These are phyloP conservation scores for Paramecium caudatum DNA, from an alignment of 73 alveolate genomes.

Conservation along the genomic window DNA sequence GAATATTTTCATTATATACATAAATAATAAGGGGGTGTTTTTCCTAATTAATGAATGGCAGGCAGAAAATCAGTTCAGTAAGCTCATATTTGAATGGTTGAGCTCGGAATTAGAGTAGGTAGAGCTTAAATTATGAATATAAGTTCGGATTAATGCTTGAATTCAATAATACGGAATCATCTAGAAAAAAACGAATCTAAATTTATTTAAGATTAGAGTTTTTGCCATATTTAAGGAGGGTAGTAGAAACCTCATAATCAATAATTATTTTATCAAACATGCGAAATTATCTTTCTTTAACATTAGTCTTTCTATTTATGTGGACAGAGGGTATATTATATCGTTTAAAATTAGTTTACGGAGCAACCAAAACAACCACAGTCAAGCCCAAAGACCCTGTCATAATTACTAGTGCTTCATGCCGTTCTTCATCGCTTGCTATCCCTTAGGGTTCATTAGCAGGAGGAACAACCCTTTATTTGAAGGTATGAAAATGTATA, in stretches of 20 bases:
- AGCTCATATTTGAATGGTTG: no score
- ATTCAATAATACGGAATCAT: background rate
- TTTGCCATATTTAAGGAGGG: conserved; percentile 40
- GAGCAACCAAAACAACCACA: background rate
- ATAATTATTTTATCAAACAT: conserved; percentile 24
- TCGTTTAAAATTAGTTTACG: background rate
- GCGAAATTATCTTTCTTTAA: conserved; percentile 34
- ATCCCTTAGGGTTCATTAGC: conserved; percentile 31
- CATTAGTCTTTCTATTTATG: conserved; percentile 11
- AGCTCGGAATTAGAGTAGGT: no score
- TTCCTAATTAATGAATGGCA: no score
- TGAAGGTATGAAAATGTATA: conserved; percentile 3
- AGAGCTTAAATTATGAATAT: no score
- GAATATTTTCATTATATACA: conserved; percentile 26
- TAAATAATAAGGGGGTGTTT: background rate
- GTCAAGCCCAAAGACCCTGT: background rate
- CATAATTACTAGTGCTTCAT: conserved; percentile 26
- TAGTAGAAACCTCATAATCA: conserved; percentile 18
- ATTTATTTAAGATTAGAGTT: conserved; percentile 11
- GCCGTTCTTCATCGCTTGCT: conserved; percentile 29
- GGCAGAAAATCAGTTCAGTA: no score
- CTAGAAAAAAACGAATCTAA: conserved; percentile 58
- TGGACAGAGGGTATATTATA: conserved; percentile 13
- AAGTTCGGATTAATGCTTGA: no score
- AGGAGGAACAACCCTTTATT: conserved; percentile 44